phyloP scores from a whole-genome alignment of 2,329 filamentous ascomycete genomes.

The Stemphylium vesicarium region DNA sequence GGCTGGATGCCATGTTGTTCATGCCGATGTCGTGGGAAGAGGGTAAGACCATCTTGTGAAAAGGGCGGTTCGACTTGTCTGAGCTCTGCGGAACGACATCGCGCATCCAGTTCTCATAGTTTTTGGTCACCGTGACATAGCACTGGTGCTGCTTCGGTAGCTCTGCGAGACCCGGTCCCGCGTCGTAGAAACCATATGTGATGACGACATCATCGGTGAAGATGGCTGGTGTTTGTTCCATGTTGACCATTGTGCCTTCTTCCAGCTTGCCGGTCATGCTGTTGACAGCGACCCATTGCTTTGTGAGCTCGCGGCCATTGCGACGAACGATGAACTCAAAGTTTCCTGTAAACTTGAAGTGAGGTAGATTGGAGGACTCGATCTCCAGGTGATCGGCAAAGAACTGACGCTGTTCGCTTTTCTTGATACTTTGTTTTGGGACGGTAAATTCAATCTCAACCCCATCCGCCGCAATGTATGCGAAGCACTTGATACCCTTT shows the following conservation, averaged over 20 bases:
- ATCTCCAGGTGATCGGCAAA: slow-evolving; percentile 54
- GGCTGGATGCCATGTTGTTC: slow-evolving; percentile 57
- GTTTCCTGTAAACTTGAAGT: slow-evolving; percentile 54
- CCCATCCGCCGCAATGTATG: slow-evolving; percentile 47
- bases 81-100: slow-evolving; percentile 51
- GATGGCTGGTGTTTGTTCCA: slow-evolving; percentile 39
- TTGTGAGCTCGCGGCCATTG: slow-evolving; percentile 50
- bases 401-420: slow-evolving; percentile 47
- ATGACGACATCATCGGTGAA: slow-evolving; percentile 50
- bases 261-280: slow-evolving; percentile 53
- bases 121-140: slow-evolving; percentile 53
- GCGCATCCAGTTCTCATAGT: slow-evolving; percentile 55
- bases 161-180: slow-evolving; percentile 53
- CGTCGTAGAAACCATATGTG: slow-evolving; percentile 58
- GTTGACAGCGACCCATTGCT: slow-evolving; percentile 57
- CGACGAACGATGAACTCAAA: slow-evolving; percentile 53
- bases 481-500: slow-evolving; percentile 43
- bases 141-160: slow-evolving; percentile 54
- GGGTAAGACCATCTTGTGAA: slow-evolving; percentile 55
- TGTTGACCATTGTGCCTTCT: slow-evolving; percentile 48
- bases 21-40: slow-evolving; percentile 59
- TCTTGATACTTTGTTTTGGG: slow-evolving; percentile 45
- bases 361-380: slow-evolving; percentile 52
- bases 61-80: slow-evolving; percentile 49
- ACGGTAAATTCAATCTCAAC: slow-evolving; percentile 55